These are phyloP conservation scores for Sporothrix euskadiensis DNA, from an alignment of 2,329 filamentous ascomycete species.

Conservation along the genomic window DNA sequence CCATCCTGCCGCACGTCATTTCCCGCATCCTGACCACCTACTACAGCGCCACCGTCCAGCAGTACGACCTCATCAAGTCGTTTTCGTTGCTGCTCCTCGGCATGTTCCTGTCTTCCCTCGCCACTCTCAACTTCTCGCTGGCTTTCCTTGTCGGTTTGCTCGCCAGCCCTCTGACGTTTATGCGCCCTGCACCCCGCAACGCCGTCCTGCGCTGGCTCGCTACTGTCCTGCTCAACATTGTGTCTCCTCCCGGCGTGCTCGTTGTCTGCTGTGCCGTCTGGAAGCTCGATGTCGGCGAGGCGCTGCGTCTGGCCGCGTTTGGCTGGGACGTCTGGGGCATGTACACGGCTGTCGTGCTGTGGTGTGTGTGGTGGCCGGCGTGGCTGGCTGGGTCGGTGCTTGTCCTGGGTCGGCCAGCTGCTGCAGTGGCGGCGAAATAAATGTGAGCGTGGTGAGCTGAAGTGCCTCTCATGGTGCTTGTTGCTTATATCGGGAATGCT, in stretches of 20 bases:
- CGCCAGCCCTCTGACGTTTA: slow-evolving; percentile 76
- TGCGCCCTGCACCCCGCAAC: slow-evolving; percentile 48
- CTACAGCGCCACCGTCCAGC: slow-evolving; percentile 61
- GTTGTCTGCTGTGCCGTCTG: slow-evolving; percentile 49
- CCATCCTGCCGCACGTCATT: slow-evolving; percentile 57
- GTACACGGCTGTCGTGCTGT: slow-evolving; percentile 87
- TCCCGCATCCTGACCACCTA: slow-evolving; percentile 55
- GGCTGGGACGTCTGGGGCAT: slow-evolving; percentile 88
- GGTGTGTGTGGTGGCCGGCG: slow-evolving; percentile 93
- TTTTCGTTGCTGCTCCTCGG: slow-evolving; percentile 92
- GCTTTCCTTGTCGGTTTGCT: slow-evolving; percentile 81
- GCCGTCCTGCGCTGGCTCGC: slow-evolving; percentile 46
- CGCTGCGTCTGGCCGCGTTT: slow-evolving; percentile 74
- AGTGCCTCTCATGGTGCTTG: not conserved
- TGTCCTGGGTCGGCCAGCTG: slow-evolving; percentile 47
- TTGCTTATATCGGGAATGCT: not conserved
- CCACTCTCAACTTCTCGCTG: slow-evolving; percentile 93
- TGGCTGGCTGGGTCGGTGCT: slow-evolving; percentile 70
- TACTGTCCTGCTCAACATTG: slow-evolving; percentile 55
- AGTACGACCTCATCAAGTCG: slow-evolving; percentile 78
- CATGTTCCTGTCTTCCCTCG: slow-evolving; percentile 86
- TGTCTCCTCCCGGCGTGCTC: slow-evolving; percentile 63
- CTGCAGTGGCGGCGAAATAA: not conserved
- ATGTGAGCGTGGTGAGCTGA: not conserved
- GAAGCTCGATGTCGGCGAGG: slow-evolving; percentile 50